Evolutionary conservation across 2,329 filamentous ascomycete genomes (phyloP).

Genomic region (Ampelomyces quisqualis): DNA sequence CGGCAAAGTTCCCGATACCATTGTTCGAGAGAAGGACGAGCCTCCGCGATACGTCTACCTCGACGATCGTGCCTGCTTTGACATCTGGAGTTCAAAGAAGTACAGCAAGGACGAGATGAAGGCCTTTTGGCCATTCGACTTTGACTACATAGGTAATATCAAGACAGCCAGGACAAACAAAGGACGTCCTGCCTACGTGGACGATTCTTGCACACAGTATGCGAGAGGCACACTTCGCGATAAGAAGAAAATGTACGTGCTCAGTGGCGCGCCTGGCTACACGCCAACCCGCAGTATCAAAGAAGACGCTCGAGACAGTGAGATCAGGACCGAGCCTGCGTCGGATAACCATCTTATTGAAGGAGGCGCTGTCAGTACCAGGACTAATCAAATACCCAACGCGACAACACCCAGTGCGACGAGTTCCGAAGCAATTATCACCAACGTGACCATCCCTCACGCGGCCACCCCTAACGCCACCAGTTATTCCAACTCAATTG

Average conservation of each 20-base stretch:
- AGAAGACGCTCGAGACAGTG: too few species aligned
- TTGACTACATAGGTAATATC: constrained; percentile 36
- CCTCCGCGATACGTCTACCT: constrained; percentile 45
- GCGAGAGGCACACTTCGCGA: constrained; percentile 12
- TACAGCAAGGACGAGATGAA: constrained; percentile 25
- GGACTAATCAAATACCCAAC: too few species aligned
- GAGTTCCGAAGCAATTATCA: too few species aligned
- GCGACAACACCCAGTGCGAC: too few species aligned
- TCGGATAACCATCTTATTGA: too few species aligned
- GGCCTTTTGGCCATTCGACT: constrained; percentile 45
- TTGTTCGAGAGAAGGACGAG: constrained; percentile 27
- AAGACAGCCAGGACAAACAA: constrained; percentile 37
- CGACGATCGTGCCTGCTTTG: constrained; percentile 43
- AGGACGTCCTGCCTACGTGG: constrained; percentile 39
- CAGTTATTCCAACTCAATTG: too few species aligned
- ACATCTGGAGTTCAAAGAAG: constrained; percentile 34
- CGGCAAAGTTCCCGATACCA: constrained; percentile 26
- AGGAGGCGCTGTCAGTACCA: too few species aligned
- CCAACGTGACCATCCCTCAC: too few species aligned
- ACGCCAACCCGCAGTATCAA: too few species aligned
- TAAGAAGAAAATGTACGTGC: constrained; percentile 12
- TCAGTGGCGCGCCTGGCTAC: constrained; percentile 14
- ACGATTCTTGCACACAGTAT: constrained; percentile 10
- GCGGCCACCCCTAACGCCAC: too few species aligned
- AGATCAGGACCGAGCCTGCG: too few species aligned